phyloP scores from a whole-genome alignment of 2,329 filamentous ascomycete genomes.

The Calonectria pseudoreteaudii region DNA sequence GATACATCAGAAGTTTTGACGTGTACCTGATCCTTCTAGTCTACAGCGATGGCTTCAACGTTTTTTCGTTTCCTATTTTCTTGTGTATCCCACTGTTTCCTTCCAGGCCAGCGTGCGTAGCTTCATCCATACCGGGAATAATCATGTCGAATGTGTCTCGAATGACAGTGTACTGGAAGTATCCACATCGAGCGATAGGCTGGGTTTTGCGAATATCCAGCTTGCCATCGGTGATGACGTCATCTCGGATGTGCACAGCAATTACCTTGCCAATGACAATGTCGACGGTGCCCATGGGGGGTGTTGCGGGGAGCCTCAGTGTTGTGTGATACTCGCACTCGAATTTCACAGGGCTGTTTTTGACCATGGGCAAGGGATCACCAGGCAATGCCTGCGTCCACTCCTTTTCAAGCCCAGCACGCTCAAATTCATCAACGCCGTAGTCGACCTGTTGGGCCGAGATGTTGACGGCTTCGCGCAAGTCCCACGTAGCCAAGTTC shows the following conservation, averaged over 20 bases:
- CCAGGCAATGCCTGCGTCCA: constrained; percentile 7
- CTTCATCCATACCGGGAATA: constrained; percentile 25
- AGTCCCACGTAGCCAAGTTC: constrained; percentile 25
- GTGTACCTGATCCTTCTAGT: background rate
- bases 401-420: constrained; percentile 15
- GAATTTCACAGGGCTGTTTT: constrained; percentile 24
- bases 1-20: background rate
- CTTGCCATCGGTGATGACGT: constrained; percentile 20
- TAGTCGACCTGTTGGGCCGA: constrained; percentile 20
- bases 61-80: constrained; percentile 1
- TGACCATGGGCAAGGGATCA: constrained; percentile 19
- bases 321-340: constrained; percentile 25
- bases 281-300: constrained; percentile 25
- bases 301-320: constrained; percentile 17
- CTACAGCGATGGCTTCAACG: background rate
- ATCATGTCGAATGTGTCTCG: constrained; percentile 26
- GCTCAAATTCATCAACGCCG: constrained; percentile 23
- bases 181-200: constrained; percentile 26
- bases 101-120: constrained; percentile 19
- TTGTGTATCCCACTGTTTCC: constrained; percentile 17
- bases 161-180: constrained; percentile 22
- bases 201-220: constrained; percentile 20
- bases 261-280: constrained; percentile 23
- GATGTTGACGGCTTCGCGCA: constrained; percentile 25
- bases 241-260: constrained; percentile 21